Evolutionary conservation across 345 rosid genomes (phyloP).

Genomic region (Cardiospermum halicacabum): DNA sequence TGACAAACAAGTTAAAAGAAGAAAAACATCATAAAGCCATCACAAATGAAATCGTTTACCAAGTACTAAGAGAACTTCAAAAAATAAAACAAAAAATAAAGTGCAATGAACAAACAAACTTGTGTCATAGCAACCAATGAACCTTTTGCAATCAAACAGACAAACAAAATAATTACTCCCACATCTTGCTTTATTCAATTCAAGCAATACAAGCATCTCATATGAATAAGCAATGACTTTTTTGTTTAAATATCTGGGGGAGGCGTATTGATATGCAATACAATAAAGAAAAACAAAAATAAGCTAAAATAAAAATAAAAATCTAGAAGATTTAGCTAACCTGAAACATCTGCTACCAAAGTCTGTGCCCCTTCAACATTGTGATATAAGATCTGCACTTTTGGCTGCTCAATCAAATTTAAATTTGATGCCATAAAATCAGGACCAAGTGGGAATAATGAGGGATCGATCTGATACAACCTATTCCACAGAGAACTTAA

Average conservation of each 20-base stretch:
- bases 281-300: too few relatives aligned
- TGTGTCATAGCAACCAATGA: neutral
- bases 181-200: neutral
- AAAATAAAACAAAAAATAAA: neutral
- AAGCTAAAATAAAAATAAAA: constrained; percentile 1
- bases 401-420: constrained; percentile 54
- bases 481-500: constrained; percentile 71
- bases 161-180: neutral
- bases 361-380: constrained; percentile 20
- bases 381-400: constrained; percentile 50
- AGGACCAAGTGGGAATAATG: constrained; percentile 67
- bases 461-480: constrained; percentile 50
- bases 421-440: constrained; percentile 39
- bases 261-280: too few relatives aligned
- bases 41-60: neutral
- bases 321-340: constrained; percentile 26
- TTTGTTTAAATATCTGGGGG: neutral
- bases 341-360: constrained; percentile 32
- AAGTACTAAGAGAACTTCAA: too few relatives aligned
- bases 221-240: neutral
- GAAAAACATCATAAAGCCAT: neutral
- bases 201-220: neutral
- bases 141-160: neutral
- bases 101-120: neutral
- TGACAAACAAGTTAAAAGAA: neutral